Base-by-base conservation (phyloP, 2,329 filamentous ascomycete genomes). In the Pseudogymnoascus sp. region DNA sequence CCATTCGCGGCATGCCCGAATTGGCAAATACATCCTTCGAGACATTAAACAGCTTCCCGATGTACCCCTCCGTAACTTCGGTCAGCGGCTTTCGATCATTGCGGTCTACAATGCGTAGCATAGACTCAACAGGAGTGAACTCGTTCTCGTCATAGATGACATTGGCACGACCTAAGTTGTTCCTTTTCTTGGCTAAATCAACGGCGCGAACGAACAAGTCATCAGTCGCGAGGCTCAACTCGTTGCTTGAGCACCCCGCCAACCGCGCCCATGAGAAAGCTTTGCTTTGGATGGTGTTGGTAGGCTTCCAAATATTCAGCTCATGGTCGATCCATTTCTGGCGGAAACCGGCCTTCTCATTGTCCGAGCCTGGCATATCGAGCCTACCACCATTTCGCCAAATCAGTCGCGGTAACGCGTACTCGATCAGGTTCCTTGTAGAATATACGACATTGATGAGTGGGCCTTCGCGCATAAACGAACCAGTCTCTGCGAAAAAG, bases 401-500 rank as follows among this genome's bases (percentile, higher is more conserved):
- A n/a, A 99, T 77, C 5, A 96, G 79, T 26, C 86, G 84, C 17
- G 94, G 94, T 61, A 97, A 74, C 57, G 86, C 80, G 71, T 93
- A 97, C 66, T 96, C 87, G 64, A 99, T 93, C 68, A 89, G 68
- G 70, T 87, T 97, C 63, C 90, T 86, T 0, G 91, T 89, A 1
- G 93, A 97, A 74, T 99, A 99, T 40, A 84, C 86, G 17, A 97
- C 88, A 17, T 88, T 79, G 59, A 97, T 82, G 64, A 87, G 86
- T 63, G 79, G 83, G 6, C 93, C 92, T 73, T 99, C 94, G 21
- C 94, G 89, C 67, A 97, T 80, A 74, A 99, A 97, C 0, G 92
- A 97, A 0, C 90, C 92, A 0, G 93, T 97, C 77, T 99, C 94
- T 11, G 92, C 94, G 74, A 93, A 99, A 72, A 88, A 84, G n/a